phyloP scores from a whole-genome alignment of 495 filamentous ascomycete species.

The Aspergillus olivimuriae region DNA sequence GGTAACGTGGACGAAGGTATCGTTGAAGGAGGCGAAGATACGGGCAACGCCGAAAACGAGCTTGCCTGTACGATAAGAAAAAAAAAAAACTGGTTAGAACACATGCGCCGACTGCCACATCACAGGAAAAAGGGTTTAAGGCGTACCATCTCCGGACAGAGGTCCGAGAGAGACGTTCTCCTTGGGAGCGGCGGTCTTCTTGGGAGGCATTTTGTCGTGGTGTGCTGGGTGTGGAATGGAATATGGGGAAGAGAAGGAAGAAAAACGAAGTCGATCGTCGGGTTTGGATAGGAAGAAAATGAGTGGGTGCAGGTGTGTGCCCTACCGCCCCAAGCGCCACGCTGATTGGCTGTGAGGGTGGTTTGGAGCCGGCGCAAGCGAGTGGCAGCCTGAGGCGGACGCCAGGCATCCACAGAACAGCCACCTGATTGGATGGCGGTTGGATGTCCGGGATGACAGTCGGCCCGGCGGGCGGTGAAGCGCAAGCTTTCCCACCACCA shows the following conservation, averaged over 20 bases:
- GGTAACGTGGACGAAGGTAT: conserved; percentile 98
- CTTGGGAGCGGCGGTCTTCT: conserved; percentile 71
- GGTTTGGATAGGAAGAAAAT: conserved; percentile 24
- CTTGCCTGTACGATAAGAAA: conserved; percentile 68
- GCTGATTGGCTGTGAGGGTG: conserved; percentile 25
- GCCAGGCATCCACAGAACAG: neutral
- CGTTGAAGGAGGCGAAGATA: conserved; percentile 99
- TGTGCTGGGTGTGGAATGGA: conserved; percentile 38
- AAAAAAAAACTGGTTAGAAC: too few relatives aligned
- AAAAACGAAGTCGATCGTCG: conserved; percentile 10
- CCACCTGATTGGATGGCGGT: neutral
- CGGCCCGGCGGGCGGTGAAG: conserved; percentile 32
- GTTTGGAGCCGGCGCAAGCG: conserved; percentile 34
- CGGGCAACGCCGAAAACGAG: conserved; percentile 98
- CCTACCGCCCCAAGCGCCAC: conserved; percentile 21
- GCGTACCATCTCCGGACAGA: conserved; percentile 79
- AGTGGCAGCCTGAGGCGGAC: conserved; percentile 17
- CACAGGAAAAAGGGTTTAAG: neutral
- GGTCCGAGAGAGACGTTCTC: conserved; percentile 99
- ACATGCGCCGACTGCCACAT: neutral
- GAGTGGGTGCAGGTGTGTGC: conserved; percentile 32
- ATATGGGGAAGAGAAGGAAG: conserved; percentile 31
- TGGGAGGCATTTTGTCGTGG: conserved; percentile 64
- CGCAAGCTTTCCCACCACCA: conserved; percentile 15
- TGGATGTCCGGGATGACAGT: conserved; percentile 15